phyloP scores from a whole-genome alignment of 352 stramenopile genomes.

The Pythium sp. region DNA sequence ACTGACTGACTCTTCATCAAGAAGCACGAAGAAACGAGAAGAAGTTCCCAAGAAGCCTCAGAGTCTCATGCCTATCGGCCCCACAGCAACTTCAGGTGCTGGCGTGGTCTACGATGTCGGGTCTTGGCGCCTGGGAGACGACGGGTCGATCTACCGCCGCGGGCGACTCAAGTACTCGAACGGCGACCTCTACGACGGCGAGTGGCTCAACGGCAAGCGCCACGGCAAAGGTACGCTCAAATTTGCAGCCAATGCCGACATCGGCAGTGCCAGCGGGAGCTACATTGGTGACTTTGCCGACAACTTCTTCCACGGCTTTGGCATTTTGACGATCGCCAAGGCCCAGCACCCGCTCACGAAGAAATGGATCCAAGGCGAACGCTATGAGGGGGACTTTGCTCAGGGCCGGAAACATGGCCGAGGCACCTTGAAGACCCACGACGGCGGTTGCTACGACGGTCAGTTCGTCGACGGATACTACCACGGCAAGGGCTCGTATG shows the following conservation, averaged over 20 bases:
- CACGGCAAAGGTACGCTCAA: constrained; percentile 58
- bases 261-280: constrained; percentile 8
- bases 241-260: constrained; percentile 28
- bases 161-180: constrained; percentile 69
- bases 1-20: neutral
- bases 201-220: constrained; percentile 83
- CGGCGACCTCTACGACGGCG: constrained; percentile 80
- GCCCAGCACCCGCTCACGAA: constrained; percentile 64
- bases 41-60: neutral
- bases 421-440: constrained; percentile 34
- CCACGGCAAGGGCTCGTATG: constrained; percentile 50
- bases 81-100: constrained; percentile 7
- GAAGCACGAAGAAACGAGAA: neutral
- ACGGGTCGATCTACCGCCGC: constrained; percentile 70
- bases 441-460: constrained; percentile 53
- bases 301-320: constrained; percentile 66
- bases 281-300: constrained; percentile 57
- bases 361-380: constrained; percentile 51
- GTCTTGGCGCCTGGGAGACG: constrained; percentile 65
- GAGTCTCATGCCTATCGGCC: constrained; percentile 1
- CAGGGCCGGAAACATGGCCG: constrained; percentile 51
- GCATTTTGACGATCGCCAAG: constrained; percentile 44
- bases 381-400: constrained; percentile 67
- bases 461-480: constrained; percentile 49
- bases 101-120: constrained; percentile 62